phyloP scores from a whole-genome alignment of 1,139 yeast genomes.

The Scheffersomyces quercinus region DNA sequence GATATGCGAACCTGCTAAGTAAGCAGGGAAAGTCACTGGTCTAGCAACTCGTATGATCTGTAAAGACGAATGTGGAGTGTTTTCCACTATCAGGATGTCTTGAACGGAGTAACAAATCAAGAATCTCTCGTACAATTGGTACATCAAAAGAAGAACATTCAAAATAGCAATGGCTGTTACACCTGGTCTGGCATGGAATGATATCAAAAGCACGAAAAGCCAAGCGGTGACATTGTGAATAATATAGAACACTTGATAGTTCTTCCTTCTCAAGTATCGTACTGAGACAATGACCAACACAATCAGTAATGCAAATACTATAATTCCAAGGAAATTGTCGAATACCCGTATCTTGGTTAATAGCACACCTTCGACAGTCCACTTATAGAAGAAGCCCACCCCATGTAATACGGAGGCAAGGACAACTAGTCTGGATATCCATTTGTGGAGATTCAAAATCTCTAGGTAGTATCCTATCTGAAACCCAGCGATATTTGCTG shows the following conservation, averaged over 20 bases:
- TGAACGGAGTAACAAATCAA: slow-evolving; percentile 6
- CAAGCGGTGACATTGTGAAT: slow-evolving; percentile 34
- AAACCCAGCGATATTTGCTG: slow-evolving; percentile 34
- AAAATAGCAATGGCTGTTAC: slow-evolving; percentile 30
- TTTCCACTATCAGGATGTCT: slow-evolving; percentile 8
- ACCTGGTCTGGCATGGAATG: slow-evolving; percentile 47
- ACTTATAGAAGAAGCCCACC: slow-evolving; percentile 50
- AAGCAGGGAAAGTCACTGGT: slow-evolving; percentile 27
- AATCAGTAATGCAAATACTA: slow-evolving; percentile 45
- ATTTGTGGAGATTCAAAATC: slow-evolving; percentile 66
- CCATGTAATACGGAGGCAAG: slow-evolving; percentile 57
- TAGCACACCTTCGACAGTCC: slow-evolving; percentile 39
- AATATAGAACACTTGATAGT: slow-evolving; percentile 34
- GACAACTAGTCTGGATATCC: slow-evolving; percentile 72
- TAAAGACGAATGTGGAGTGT: slow-evolving; percentile 20
- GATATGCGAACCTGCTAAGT: slow-evolving; percentile 40
- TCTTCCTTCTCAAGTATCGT: slow-evolving; percentile 24
- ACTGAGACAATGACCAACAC: slow-evolving; percentile 57
- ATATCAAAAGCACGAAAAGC: slow-evolving; percentile 30
- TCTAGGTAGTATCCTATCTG: slow-evolving; percentile 46
- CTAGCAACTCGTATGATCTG: slow-evolving; percentile 25
- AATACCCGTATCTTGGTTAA: slow-evolving; percentile 38
- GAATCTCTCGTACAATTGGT: slow-evolving; percentile 27
- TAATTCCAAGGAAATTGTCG: slow-evolving; percentile 63
- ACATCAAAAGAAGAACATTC: slow-evolving; percentile 19